These are phyloP conservation scores for Backusella liffmaniae DNA, from an alignment of 192 early-diverging fungal genomes.

Conservation along the genomic window DNA sequence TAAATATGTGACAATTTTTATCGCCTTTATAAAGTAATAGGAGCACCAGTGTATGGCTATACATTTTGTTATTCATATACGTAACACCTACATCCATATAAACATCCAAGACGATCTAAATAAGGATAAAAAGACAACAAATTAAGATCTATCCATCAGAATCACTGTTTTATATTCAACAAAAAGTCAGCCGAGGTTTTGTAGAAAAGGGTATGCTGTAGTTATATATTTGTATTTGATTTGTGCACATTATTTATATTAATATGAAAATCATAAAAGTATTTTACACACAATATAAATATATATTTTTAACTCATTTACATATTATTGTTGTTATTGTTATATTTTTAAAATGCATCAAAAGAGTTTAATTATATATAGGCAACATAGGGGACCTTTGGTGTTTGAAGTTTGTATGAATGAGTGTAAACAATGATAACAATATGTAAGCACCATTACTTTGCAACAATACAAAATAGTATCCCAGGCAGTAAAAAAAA, in stretches of 20 bases:
- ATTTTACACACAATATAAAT: background rate
- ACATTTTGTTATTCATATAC: background rate
- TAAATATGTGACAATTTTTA: background rate
- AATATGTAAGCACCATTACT: background rate
- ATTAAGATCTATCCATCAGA: background rate
- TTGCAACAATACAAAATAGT: background rate
- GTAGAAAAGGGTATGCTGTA: background rate
- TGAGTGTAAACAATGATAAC: background rate
- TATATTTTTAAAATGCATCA: background rate
- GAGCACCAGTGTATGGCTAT: background rate
- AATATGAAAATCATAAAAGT: background rate
- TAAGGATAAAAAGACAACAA: background rate
- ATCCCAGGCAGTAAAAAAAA: background rate
- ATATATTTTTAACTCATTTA: background rate
- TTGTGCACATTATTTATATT: constrained; percentile 8
- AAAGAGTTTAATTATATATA: background rate
- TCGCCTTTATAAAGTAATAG: background rate
- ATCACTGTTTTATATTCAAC: background rate
- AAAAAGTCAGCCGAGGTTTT: background rate
- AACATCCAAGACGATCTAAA: background rate
- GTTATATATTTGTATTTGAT: background rate
- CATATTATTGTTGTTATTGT: constrained; percentile 1
- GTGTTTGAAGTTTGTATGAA: background rate
- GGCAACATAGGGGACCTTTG: background rate
- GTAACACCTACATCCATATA: background rate